Percentiles rank a stretch among this genome's conserved stretches.
Evolutionary conservation across 2,329 filamentous ascomycete genomes (phyloP).

Genomic region (Botrytis fragariae): DNA sequence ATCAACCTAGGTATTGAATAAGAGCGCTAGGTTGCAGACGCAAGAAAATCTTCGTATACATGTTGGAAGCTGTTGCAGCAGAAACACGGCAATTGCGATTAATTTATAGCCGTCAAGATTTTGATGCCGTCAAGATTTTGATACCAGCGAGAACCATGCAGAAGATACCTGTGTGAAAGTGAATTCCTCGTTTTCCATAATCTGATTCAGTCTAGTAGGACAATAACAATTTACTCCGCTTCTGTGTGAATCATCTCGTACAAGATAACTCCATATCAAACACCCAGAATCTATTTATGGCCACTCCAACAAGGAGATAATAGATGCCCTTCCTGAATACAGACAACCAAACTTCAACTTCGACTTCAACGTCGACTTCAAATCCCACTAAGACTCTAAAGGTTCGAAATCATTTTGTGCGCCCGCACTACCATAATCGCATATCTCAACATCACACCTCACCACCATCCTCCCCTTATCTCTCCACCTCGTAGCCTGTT

Average conservation of each 20-base stretch:
- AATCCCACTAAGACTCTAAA: background rate
- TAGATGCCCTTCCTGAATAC: background rate
- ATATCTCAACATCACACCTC: background rate
- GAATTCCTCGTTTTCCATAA: background rate
- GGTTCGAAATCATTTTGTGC: background rate
- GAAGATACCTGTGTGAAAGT: background rate
- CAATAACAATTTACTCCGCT: background rate
- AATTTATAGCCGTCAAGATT: too few relatives aligned
- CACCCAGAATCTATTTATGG: background rate
- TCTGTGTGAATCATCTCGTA: background rate
- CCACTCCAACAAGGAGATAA: background rate
- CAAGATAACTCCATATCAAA: background rate
- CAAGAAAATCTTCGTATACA: too few relatives aligned
- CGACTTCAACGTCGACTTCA: too few relatives aligned
- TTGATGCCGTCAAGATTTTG: too few relatives aligned
- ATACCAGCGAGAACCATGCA: too few relatives aligned
- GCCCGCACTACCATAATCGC: too few relatives aligned
- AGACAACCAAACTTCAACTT: background rate
- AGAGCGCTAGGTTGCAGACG: background rate
- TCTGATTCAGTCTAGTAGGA: background rate
- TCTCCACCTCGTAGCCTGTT: conserved; percentile 41
- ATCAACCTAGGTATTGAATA: background rate
- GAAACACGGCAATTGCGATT: too few relatives aligned
- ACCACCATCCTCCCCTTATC: background rate
- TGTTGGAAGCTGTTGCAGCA: too few relatives aligned